Conservation (phyloP, 2,329 filamentous ascomycete genomes). For the Verticillium alfalfae region DNA sequence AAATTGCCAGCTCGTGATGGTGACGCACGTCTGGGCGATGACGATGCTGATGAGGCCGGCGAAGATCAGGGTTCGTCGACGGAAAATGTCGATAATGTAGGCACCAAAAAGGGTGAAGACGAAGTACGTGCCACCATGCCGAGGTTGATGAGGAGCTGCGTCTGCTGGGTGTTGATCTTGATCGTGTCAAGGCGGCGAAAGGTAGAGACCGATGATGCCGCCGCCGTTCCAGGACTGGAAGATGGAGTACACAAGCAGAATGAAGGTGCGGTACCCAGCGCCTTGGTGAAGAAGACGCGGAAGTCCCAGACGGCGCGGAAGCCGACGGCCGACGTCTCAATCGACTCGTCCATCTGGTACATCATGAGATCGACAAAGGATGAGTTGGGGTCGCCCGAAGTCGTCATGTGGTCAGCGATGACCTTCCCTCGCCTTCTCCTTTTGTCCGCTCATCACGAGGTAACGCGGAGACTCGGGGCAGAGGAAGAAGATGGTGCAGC, state of each 20-base stretch:
- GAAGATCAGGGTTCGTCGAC: conserved; percentile 31
- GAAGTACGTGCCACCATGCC: conserved; percentile 37
- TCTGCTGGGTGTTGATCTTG: conserved; percentile 27
- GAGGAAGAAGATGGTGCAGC: conserved; percentile 21
- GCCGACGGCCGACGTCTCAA: conserved; percentile 29
- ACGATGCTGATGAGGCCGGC: conserved; percentile 26
- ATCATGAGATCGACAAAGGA: conserved; percentile 34
- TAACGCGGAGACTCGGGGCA: conserved; percentile 36
- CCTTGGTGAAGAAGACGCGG: conserved; percentile 37
- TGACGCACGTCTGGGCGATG: conserved; percentile 35
- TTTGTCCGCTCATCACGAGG: conserved; percentile 28
- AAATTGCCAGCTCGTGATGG: conserved; percentile 42
- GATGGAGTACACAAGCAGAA: conserved; percentile 36
- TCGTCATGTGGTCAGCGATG: conserved; percentile 31
- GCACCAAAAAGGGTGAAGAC: conserved; percentile 37
- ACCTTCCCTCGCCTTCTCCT: conserved; percentile 25
- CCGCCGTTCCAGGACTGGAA: conserved; percentile 43
- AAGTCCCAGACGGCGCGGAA: conserved; percentile 36
- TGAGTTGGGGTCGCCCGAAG: conserved; percentile 28
- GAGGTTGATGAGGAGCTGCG: conserved; percentile 34
- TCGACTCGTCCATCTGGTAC: conserved; percentile 35
- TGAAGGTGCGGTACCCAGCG: conserved; percentile 34
- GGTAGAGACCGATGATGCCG: conserved; percentile 36
- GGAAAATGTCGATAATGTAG: conserved; percentile 34
- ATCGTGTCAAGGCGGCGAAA: conserved; percentile 33